Base-by-base conservation (phyloP, 2,329 filamentous ascomycete genomes). In the Fusarium siculi region DNA sequence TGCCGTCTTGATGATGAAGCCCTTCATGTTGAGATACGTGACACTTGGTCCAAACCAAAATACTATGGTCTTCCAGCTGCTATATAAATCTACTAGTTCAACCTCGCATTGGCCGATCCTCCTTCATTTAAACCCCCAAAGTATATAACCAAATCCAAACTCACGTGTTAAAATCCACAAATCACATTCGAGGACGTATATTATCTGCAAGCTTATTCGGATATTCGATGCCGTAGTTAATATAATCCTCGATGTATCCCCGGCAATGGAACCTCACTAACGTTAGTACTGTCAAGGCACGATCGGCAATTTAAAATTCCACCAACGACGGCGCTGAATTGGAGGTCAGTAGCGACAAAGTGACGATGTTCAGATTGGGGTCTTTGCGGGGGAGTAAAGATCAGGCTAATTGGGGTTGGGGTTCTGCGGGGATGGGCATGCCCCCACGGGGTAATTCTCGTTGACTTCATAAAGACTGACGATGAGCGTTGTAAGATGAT, bases 341-440 rank as follows among this genome's bases (percentile, higher is more conserved):
- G 25, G 12, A 28, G 10, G 37, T 25, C 16, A 10, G 50, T 10
- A 32, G 21, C 21, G 30, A 40, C 7, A 49, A 42, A 15, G 30
- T 63, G 55, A 68, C 49, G 46, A 37, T 49, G 46, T 53, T 67
- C 25, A 23, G 23, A 47, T 37, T 60, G 36, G 42, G 42, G 54
- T 56, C n/a, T 30, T 47, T 67, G 63, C 40, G 54, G 53, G 56
- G 43, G 42, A 42, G 30, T 4, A 59, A 12, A 12, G 23, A 63
- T 50, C 55, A 61, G 55, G 44, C 55, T 61, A 50, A 60, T 63
- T 37, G 39, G 32, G 30, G 37, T 69, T 69, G 65, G 65, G 58
- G 65, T 69, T 68, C 44, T 56, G 64, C 43, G 44, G 65, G 65
- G 65, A 68, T 39, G 37, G 1, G 36, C 1, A 15, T 23, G 25